phyloP scores from a whole-genome alignment of 768 basidiomycete genomes.

The Leucocoprinus sp. region DNA sequence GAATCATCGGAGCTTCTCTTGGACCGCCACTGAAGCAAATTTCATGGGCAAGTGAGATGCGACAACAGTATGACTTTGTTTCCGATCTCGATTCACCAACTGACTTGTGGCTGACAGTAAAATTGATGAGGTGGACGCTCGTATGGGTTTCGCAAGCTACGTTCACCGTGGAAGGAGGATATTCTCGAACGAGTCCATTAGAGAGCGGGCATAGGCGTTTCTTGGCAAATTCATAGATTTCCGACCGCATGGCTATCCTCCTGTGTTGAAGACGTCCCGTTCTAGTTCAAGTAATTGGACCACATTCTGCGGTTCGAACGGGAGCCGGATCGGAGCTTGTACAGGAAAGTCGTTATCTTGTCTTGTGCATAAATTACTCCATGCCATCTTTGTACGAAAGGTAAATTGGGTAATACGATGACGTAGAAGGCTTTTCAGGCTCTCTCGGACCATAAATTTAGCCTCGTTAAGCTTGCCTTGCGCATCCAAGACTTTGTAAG shows the following conservation, averaged over 20 bases:
- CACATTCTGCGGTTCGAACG: no score
- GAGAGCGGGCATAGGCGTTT: constrained; percentile 5
- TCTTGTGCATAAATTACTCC: no score
- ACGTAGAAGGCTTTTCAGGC: no score
- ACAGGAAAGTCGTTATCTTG: no score
- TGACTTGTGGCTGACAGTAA: constrained; percentile 31
- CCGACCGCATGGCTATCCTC: constrained; percentile 1
- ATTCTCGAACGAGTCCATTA: constrained; percentile 19
- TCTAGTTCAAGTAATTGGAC: no score
- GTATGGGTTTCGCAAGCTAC: constrained; percentile 54
- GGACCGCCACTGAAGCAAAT: constrained; percentile 69
- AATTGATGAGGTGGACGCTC: constrained; percentile 71
- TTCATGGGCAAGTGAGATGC: constrained; percentile 88
- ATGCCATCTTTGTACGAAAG: no score
- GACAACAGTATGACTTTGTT: constrained; percentile 48
- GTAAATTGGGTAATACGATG: no score
- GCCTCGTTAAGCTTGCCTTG: no score
- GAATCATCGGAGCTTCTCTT: constrained; percentile 66
- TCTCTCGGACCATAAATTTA: no score
- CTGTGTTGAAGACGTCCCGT: not conserved
- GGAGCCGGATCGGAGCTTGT: no score
- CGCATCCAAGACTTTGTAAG: no score
- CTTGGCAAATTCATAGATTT: not conserved
- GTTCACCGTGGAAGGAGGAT: constrained; percentile 49
- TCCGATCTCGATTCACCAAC: constrained; percentile 2